phyloP scores from a whole-genome alignment of 2,329 filamentous ascomycete genomes.

The Cladophialophora bantiana region DNA sequence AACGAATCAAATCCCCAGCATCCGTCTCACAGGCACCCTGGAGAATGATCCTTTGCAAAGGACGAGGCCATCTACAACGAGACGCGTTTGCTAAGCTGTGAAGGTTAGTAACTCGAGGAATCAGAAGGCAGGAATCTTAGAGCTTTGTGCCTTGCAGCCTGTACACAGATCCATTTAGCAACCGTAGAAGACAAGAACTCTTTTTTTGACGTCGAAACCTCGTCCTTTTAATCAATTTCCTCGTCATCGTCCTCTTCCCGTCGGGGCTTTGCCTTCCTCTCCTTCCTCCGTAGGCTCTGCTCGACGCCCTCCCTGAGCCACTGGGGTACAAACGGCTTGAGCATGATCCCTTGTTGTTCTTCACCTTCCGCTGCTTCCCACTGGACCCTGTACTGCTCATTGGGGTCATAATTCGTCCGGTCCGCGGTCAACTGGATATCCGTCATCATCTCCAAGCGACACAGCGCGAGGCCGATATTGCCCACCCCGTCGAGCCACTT shows the following conservation, averaged over 20 bases:
- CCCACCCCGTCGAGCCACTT: conserved; percentile 81
- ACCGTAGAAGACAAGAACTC: neutral
- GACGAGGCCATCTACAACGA: neutral
- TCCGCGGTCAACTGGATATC: conserved; percentile 75
- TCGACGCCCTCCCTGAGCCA: conserved; percentile 65
- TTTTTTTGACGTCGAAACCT: neutral
- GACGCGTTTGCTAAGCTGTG: neutral
- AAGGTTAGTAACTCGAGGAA: neutral
- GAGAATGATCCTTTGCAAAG: neutral
- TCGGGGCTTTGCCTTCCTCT: conserved; percentile 32
- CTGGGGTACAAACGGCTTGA: conserved; percentile 83
- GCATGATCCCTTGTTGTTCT: conserved; percentile 55
- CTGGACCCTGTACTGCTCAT: conserved; percentile 68
- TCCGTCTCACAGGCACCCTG: neutral
- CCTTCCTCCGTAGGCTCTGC: conserved; percentile 37
- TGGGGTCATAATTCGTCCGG: conserved; percentile 64
- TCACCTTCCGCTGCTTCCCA: conserved; percentile 51
- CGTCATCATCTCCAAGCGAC: conserved; percentile 89
- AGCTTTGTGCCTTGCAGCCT: neutral
- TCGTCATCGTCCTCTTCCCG: conserved; percentile 37
- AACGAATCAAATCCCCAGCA: neutral
- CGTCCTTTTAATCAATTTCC: conserved; percentile 22
- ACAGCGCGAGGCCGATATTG: conserved; percentile 85
- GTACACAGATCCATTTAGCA: neutral
- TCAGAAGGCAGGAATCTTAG: neutral